Evolutionary conservation across 2,329 filamentous ascomycete genomes (phyloP).

Genomic region (Neofusicoccum sp.): DNA sequence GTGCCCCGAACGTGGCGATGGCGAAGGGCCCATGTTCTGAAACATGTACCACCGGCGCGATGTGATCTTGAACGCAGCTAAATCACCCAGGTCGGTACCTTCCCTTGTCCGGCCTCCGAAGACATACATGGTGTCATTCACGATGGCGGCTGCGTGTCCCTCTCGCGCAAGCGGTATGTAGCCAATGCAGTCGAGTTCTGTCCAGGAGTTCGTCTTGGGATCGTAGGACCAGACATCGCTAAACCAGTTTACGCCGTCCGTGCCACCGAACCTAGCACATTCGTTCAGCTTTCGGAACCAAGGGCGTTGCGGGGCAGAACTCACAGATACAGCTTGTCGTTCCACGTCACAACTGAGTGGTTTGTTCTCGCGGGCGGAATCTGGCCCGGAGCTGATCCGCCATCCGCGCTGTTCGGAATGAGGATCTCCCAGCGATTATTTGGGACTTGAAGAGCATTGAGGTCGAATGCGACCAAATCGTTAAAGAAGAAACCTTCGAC

Average conservation of each 20-base stretch:
- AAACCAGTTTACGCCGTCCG: constrained; percentile 95
- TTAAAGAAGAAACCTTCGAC: constrained; percentile 99
- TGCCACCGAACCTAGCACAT: constrained; percentile 80
- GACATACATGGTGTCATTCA: constrained; percentile 98
- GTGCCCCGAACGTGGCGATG: constrained; percentile 89
- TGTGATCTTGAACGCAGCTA: constrained; percentile 81
- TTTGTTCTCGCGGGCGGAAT: constrained; percentile 66
- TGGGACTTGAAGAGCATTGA: constrained; percentile 90
- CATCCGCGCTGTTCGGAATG: constrained; percentile 71
- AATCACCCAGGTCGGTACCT: constrained; percentile 86
- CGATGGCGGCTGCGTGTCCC: constrained; percentile 89
- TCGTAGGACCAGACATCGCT: constrained; percentile 99
- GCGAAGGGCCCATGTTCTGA: constrained; percentile 98
- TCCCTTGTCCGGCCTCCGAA: constrained; percentile 96
- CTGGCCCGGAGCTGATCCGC: constrained; percentile 44
- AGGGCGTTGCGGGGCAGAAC: constrained; percentile 38
- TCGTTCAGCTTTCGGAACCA: constrained; percentile 18
- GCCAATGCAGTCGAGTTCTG: constrained; percentile 90
- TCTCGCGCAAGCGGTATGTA: constrained; percentile 94
- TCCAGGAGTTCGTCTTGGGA: constrained; percentile 78
- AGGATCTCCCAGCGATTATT: constrained; percentile 94
- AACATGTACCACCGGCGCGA: constrained; percentile 98
- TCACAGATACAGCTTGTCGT: constrained; percentile 91
- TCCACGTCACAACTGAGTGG: constrained; percentile 87
- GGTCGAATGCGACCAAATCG: constrained; percentile 89